phyloP scores from a whole-genome alignment of 345 rosid species.

The Triadica sebifera region DNA sequence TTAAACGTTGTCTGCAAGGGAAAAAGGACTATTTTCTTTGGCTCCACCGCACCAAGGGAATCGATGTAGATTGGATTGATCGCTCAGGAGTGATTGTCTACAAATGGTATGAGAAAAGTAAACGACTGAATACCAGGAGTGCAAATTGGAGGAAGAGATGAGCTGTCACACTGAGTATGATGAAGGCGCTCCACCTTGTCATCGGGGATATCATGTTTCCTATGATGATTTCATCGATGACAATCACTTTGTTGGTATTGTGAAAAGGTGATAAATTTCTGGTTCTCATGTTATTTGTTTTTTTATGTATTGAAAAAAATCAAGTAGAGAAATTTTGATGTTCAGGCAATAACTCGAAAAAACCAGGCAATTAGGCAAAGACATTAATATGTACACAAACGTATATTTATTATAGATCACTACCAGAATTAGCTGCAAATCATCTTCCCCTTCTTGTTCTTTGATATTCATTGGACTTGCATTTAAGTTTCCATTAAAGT shows the following conservation, averaged over 20 bases:
- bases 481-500: background rate
- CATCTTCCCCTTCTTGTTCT: background rate
- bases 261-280: background rate
- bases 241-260: background rate
- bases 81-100: constrained; percentile 54
- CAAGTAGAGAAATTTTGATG: background rate
- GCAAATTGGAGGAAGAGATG: constrained; percentile 50
- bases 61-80: constrained; percentile 63
- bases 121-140: constrained; percentile 48
- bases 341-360: background rate
- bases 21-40: constrained; percentile 49
- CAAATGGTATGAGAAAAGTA: constrained; percentile 49
- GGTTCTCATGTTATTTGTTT: too few species aligned
- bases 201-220: constrained; percentile 47
- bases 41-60: constrained; percentile 69
- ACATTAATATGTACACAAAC: background rate
- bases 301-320: too few species aligned
- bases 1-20: constrained; percentile 31
- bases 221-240: constrained; percentile 48
- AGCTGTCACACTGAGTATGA: constrained; percentile 13
- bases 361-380: background rate
- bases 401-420: background rate
- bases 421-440: background rate
- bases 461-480: background rate
- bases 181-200: constrained; percentile 57